Conservation (phyloP, 73 alveolate genomes). For the Effrenium voratum region DNA sequence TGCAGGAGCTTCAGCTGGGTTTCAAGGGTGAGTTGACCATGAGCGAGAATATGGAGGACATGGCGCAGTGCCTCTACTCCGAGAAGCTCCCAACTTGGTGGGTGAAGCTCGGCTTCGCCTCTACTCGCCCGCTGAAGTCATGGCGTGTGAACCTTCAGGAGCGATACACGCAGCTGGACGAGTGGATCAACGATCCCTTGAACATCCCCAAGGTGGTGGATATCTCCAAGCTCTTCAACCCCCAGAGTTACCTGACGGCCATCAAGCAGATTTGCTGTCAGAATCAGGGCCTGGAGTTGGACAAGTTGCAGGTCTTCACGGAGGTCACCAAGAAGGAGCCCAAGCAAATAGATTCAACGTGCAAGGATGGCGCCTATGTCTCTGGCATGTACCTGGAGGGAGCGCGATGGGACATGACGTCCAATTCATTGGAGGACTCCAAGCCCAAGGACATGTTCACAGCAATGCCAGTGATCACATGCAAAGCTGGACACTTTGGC, state of each 20-base stretch:
- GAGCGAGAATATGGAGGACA: constrained; percentile 98
- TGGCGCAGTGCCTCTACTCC: constrained; percentile 89
- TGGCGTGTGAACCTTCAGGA: constrained; percentile 98
- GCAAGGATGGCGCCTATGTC: constrained; percentile 95
- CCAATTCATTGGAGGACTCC: constrained; percentile 98
- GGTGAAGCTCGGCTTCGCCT: constrained; percentile 98
- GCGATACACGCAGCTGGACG: constrained; percentile 96
- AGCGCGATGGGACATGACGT: constrained; percentile 99
- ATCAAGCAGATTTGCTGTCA: constrained; percentile 99
- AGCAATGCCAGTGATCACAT: constrained; percentile 99
- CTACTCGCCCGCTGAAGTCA: constrained; percentile 98
- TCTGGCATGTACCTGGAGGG: constrained; percentile 94
- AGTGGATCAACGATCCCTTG: constrained; percentile 97
- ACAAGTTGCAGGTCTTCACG: constrained; percentile 98
- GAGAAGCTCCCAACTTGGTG: constrained; percentile 82
- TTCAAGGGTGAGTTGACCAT: constrained; percentile 99
- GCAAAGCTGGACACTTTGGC: constrained; percentile 98
- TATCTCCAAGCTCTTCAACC: constrained; percentile 98
- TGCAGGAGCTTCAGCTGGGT: constrained; percentile 97
- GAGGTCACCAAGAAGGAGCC: constrained; percentile 99
- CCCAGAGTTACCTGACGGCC: constrained; percentile 99
- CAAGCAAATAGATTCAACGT: constrained; percentile 97
- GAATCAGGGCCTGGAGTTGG: constrained; percentile 98
- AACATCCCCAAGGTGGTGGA: constrained; percentile 97
- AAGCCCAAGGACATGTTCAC: constrained; percentile 99